phyloP scores from a whole-genome alignment of 768 basidiomycete species.

The Podaxis pistillaris region DNA sequence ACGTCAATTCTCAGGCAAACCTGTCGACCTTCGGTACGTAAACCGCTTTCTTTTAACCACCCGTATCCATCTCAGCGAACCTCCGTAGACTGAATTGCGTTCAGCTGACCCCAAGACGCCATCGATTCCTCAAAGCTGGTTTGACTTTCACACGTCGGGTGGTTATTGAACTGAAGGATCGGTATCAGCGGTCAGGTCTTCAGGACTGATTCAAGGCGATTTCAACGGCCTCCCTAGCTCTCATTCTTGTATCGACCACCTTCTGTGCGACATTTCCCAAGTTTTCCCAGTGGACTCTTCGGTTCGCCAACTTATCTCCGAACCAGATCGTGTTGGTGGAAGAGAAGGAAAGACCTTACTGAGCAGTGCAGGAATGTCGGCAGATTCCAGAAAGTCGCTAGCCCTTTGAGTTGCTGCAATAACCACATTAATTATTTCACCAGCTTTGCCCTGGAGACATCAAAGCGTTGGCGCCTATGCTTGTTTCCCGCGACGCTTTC shows the following conservation, averaged over 20 bases:
- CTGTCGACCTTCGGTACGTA: not conserved
- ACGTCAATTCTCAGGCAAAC: not conserved
- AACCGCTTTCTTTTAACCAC: not conserved
- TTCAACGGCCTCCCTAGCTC: not conserved
- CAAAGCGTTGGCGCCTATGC: not conserved
- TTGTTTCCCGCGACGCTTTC: not conserved
- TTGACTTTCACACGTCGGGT: not conserved
- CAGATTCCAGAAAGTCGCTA: not conserved
- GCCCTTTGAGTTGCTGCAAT: not conserved
- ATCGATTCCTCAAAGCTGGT: not conserved
- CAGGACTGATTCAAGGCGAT: not conserved
- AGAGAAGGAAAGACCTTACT: not conserved
- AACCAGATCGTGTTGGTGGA: not conserved
- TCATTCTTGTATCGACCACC: not conserved
- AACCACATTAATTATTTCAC: not conserved
- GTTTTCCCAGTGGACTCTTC: not conserved
- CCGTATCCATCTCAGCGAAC: not conserved
- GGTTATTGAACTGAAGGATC: not conserved
- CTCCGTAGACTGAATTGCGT: not conserved
- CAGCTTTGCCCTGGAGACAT: not conserved
- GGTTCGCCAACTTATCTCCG: not conserved
- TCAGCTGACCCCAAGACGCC: not conserved
- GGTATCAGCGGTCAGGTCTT: not conserved
- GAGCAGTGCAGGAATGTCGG: not conserved
- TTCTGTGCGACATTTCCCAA: not conserved